These are phyloP conservation scores for Agarophyton chilense DNA, from an alignment of 23 red algal genomes.

Conservation along the genomic window DNA sequence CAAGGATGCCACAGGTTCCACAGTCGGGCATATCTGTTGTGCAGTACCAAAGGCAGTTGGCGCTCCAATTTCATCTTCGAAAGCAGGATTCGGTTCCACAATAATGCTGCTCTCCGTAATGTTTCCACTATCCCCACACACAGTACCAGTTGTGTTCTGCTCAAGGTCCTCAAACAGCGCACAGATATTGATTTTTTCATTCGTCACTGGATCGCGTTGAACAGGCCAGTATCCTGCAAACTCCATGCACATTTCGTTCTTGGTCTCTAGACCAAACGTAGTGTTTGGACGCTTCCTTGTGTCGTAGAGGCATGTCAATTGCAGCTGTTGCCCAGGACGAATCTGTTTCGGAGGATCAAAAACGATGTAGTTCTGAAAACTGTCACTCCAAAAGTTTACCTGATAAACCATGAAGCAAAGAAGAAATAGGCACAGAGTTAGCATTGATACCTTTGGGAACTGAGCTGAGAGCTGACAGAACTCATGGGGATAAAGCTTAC, in stretches of 20 bases:
- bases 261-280: slow-evolving; percentile 54
- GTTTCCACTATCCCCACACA: slow-evolving; percentile 32
- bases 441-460: not conserved
- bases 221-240: slow-evolving; percentile 60
- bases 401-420: not conserved
- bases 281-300: slow-evolving; percentile 50
- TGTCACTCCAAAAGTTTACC: slow-evolving; percentile 68
- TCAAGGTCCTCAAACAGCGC: not conserved
- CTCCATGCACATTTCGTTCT: slow-evolving; percentile 74
- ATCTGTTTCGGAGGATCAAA: slow-evolving; percentile 38
- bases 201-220: slow-evolving; percentile 30
- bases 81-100: slow-evolving; percentile 20
- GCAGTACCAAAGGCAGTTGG: slow-evolving; percentile 21
- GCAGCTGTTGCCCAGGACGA: slow-evolving; percentile 44
- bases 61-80: slow-evolving; percentile 27
- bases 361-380: slow-evolving; percentile 31
- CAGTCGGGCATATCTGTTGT: not conserved
- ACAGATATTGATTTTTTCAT: slow-evolving; percentile 50
- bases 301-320: slow-evolving; percentile 56
- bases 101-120: not conserved
- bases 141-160: not conserved
- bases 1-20: not conserved
- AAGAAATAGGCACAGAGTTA: not conserved
- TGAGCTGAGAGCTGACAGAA: not conserved
- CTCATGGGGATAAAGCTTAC: not conserved